Conservation (phyloP, 176 grass and related monocot species). For the Avena atlantica region DNA sequence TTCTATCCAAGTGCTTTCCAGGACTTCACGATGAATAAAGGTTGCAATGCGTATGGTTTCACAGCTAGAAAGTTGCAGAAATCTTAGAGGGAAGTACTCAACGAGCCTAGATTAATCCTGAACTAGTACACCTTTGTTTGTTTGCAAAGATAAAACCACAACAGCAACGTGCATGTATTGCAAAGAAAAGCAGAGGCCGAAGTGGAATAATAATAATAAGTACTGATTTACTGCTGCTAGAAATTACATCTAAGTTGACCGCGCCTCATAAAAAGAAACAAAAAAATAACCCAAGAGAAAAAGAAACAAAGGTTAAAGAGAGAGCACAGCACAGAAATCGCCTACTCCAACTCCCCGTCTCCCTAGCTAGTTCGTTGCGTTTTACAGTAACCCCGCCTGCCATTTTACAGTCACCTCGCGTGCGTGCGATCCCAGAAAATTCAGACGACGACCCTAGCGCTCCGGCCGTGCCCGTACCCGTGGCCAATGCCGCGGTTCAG, state of each 20-base stretch:
- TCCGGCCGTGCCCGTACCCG: constrained; percentile 44
- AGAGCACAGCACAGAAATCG: constrained; percentile 11
- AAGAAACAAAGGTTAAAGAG: neutral
- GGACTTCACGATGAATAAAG: constrained; percentile 19
- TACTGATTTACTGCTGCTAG: constrained; percentile 21
- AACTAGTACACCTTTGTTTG: neutral
- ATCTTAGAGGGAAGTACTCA: neutral
- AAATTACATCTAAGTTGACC: constrained; percentile 34
- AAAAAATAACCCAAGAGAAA: neutral
- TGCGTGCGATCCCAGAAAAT: neutral
- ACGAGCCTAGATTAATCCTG: neutral
- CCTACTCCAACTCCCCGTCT: constrained; percentile 7
- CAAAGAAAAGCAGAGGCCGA: neutral
- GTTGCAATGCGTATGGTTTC: constrained; percentile 27
- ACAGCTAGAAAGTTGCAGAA: neutral
- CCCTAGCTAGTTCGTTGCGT: constrained; percentile 32
- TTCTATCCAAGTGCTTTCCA: too few relatives aligned
- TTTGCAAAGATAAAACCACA: neutral
- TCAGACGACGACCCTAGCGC: constrained; percentile 45
- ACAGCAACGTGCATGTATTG: too few relatives aligned
- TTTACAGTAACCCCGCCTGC: constrained; percentile 39
- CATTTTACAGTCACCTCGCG: constrained; percentile 37
- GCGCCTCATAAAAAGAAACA: too few relatives aligned
- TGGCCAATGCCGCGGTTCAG: constrained; percentile 57
- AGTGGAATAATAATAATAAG: too few relatives aligned